Evolutionary conservation across 1,139 yeast species (phyloP).

Genomic region (Blastobotrys malaysiensis): DNA sequence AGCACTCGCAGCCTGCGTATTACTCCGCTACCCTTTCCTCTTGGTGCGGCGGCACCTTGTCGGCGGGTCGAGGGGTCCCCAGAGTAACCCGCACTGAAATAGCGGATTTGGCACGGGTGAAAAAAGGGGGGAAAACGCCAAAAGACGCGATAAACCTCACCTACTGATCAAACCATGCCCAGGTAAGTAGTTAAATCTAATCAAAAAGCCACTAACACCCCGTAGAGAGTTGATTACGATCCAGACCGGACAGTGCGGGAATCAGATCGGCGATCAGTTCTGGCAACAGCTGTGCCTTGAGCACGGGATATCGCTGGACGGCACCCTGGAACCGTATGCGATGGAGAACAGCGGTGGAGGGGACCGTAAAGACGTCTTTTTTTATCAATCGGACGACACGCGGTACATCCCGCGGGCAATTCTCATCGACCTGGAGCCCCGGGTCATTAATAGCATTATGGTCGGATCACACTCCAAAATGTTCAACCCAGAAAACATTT

Average conservation of each 20-base stretch:
- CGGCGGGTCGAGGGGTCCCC: not conserved
- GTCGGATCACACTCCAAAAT: constrained; percentile 51
- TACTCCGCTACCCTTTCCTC: no score
- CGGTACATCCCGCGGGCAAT: constrained; percentile 84
- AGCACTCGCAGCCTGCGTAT: no score
- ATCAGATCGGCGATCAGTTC: constrained; percentile 88
- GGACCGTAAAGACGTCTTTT: constrained; percentile 80
- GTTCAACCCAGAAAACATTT: constrained; percentile 80
- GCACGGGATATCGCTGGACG: constrained; percentile 80
- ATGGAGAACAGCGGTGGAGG: constrained; percentile 39
- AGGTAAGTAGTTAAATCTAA: constrained; percentile 1
- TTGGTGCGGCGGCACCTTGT: no score
- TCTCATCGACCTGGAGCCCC: constrained; percentile 83
- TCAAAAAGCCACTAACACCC: not conserved
- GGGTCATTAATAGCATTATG: constrained; percentile 68
- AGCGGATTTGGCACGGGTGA: not conserved
- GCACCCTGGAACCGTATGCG: constrained; percentile 41
- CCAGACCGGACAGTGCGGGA: constrained; percentile 90
- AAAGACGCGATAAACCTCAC: not conserved
- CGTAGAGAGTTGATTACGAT: constrained; percentile 54
- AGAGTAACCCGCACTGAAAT: not conserved
- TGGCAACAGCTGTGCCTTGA: constrained; percentile 89
- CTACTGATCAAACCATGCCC: not conserved
- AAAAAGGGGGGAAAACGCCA: not conserved
- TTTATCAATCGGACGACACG: constrained; percentile 69